Evolutionary conservation across 106 monocot species (phyloP), one percentile per base, ranked within the genome.

Genomic region (Acorus calamus): DNA sequence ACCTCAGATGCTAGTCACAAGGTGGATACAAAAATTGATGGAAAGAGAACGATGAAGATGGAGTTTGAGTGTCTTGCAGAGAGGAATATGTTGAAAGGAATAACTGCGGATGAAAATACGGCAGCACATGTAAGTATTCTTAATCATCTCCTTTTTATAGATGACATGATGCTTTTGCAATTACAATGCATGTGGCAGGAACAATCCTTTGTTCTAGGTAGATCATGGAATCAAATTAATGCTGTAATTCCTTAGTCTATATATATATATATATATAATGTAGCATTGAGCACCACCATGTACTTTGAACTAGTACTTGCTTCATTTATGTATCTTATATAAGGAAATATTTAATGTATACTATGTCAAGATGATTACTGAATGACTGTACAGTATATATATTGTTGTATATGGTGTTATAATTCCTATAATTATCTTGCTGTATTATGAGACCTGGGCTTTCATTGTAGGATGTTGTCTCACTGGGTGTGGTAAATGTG

Each of bases 21-120:
- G 73, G 66, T 98, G 44, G 96, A 98, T 75, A 92, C 96, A 3
- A 98, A 98, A 59, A 83, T 98, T 61, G 96, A 98, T 85, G 96
- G 96, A 49, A 56, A 52, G 47, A 75, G 73, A 59, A 82, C 78
- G 5, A 85, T 70, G 12, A 85, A 79, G 53, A 74, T 88, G 67
- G 83, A 79, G 12, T 53, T 48, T 7, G 73, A 67, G 52, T 52
- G 71, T 65, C 80, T 98, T 58, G 74, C 67, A 10, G 71, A 92
- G 69, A 98, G 80, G 64, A 98, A 98, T 67, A 67, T 98, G 59
- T 69, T 98, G 9, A 98, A 98, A 73, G 96, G 96, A 72, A 98
- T 98, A 7, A 92, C 96, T 66, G 91, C 96, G 57, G 96, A 98
- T 81, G 96, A 98, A 88, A 98, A 98, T 76, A 98, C 96, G 60